Evolutionary conservation across 441 rosid species (phyloP), one percentile per base, ranked within the genome.

Genomic region (Geranium incanum): DNA sequence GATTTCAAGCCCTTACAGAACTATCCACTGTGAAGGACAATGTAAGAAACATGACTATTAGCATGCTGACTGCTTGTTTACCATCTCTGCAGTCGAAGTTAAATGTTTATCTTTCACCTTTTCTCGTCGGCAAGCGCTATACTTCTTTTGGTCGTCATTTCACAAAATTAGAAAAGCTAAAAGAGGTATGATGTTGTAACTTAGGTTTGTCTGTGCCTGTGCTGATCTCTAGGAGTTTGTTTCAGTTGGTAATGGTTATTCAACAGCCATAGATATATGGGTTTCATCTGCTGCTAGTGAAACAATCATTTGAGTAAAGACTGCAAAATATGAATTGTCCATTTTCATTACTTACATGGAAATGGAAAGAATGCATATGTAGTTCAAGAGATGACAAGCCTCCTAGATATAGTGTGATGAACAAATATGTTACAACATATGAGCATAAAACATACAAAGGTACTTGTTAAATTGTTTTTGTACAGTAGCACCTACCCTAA

Each of bases 61-160:
- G 13, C 66, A 23, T 62, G 66, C 36, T 62, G 66, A 62, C 66
- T 62, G 36, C 66, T 62, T 19, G 66, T 36, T 62, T 62, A 68
- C 60, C 39, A 28, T 70, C 5, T 66, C 75, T 84, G 69, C 79
- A 94, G 99, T 86, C 81, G 76, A 94, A 86, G 82, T 92, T 94
- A 72, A 81, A 68, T 81, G 86, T 90, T 59, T 90, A 89, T 82
- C 94, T 94, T 67, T 86, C 97, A 57, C 97, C 99, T 6, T 90
- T 92, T 79, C 77, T 94, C 16, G 64, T 77, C 79, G 97, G 97
- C 70, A 74, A 76, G 85, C 94, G 97, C 65, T 95, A 95, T 74
- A 84, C 97, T 23, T 95, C 99, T 70, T 92, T 78, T 76, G 99
- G 99, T 72, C 97, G 99, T 79, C 99, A 95, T 85, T 95, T 95